Percentiles rank a stretch among this genome's conserved stretches.
Evolutionary conservation across 2,329 filamentous ascomycete species (phyloP).

Genomic region (Fusarium sulawesiense): DNA sequence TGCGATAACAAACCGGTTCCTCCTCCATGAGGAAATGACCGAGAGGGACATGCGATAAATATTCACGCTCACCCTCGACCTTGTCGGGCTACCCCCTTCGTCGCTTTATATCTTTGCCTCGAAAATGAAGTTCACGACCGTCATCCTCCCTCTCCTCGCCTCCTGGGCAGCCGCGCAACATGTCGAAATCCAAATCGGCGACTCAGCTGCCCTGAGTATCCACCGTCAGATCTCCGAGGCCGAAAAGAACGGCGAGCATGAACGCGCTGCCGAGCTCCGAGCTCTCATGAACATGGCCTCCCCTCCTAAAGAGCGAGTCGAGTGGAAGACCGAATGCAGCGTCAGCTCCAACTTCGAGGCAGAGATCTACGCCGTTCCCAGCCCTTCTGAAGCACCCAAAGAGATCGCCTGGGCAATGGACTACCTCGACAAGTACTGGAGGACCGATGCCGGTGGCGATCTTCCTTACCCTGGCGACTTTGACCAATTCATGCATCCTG

Average conservation of each 20-base stretch:
- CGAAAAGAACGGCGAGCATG: conserved; percentile 1
- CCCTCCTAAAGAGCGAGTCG: neutral
- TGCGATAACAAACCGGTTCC: neutral
- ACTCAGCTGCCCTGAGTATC: neutral
- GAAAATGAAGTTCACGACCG: conserved; percentile 18
- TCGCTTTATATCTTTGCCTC: too few relatives aligned
- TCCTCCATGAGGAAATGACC: conserved; percentile 9
- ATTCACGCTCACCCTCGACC: neutral
- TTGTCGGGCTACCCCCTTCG: neutral
- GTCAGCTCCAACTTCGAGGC: conserved; percentile 17
- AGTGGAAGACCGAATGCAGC: conserved; percentile 21
- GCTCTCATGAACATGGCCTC: neutral
- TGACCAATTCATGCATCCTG: conserved; percentile 22
- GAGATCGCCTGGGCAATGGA: conserved; percentile 27
- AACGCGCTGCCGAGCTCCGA: conserved; percentile 3
- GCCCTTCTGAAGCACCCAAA: conserved; percentile 11
- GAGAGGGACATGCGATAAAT: conserved; percentile 4
- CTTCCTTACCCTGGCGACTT: conserved; percentile 33
- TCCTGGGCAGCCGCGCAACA: conserved; percentile 12
- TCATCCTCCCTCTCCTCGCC: conserved; percentile 8
- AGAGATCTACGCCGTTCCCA: conserved; percentile 20
- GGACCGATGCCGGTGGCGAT: conserved; percentile 18
- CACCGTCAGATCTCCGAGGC: conserved; percentile 12
- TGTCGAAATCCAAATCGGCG: conserved; percentile 25
- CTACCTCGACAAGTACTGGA: conserved; percentile 31